phyloP scores from a whole-genome alignment of 2,329 filamentous ascomycete genomes.

The Pyrenophora graminea region DNA sequence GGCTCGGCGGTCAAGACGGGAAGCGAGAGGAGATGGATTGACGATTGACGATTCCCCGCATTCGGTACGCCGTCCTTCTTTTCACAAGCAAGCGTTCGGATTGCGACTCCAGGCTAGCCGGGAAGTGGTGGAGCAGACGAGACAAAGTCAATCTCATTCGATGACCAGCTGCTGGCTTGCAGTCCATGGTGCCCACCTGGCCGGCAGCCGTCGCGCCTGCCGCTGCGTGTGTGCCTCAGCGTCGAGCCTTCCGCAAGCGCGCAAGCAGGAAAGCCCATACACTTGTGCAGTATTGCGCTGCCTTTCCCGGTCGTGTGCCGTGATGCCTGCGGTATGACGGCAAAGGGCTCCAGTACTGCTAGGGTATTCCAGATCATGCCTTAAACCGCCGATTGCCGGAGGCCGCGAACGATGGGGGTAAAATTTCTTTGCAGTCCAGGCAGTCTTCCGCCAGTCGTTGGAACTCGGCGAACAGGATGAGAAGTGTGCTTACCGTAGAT shows the following conservation, averaged over 20 bases:
- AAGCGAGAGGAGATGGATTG: constrained; percentile 38
- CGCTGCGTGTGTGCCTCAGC: constrained; percentile 11
- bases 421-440: constrained; percentile 17
- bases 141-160: constrained; percentile 31
- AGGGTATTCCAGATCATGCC: constrained; percentile 16
- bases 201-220: constrained; percentile 20
- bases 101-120: constrained; percentile 32
- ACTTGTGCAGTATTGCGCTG: neutral
- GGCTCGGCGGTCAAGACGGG: constrained; percentile 40
- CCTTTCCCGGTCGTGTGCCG: constrained; percentile 34
- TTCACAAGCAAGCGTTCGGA: constrained; percentile 32
- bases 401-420: constrained; percentile 20
- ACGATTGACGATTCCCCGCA: constrained; percentile 44
- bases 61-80: constrained; percentile 39
- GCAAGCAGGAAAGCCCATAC: constrained; percentile 3
- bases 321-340: constrained; percentile 30
- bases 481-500: constrained; percentile 39
- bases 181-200: constrained; percentile 30
- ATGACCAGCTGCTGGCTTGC: constrained; percentile 26
- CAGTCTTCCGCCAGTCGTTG: constrained; percentile 13
- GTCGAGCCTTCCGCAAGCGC: constrained; percentile 7
- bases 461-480: constrained; percentile 24
- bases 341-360: constrained; percentile 15
- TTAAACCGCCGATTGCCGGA: constrained; percentile 37
- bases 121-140: constrained; percentile 32